Evolutionary conservation across 257 asterid species (phyloP).

Genomic region (Solanum chmielewskii): DNA sequence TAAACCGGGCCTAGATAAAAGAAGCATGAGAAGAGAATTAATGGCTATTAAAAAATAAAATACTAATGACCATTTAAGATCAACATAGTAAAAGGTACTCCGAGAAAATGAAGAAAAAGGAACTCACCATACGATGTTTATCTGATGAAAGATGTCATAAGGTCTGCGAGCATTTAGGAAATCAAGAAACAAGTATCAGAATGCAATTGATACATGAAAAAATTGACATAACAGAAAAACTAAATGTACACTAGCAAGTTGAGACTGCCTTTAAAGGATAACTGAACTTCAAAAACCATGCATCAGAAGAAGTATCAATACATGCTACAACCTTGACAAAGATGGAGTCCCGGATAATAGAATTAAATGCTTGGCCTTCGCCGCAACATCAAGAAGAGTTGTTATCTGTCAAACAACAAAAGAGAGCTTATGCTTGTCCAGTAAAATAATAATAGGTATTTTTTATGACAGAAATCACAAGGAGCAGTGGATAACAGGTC

Average conservation of each 20-base stretch:
- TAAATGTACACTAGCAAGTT: neutral
- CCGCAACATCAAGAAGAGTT: conserved; percentile 59
- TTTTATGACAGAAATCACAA: neutral
- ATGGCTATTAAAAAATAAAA: neutral
- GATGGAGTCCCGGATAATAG: conserved; percentile 98
- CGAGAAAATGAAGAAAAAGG: neutral
- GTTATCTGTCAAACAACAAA: conserved; percentile 34
- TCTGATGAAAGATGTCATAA: conserved; percentile 93
- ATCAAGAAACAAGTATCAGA: conserved; percentile 19
- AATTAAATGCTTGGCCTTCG: conserved; percentile 72
- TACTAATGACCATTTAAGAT: neutral
- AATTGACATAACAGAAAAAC: neutral
- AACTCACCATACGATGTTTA: conserved; percentile 84
- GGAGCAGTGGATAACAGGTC: neutral
- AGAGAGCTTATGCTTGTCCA: neutral
- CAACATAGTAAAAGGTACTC: neutral
- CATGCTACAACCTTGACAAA: conserved; percentile 69
- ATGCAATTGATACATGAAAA: conserved; percentile 2
- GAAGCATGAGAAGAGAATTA: neutral
- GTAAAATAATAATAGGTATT: neutral
- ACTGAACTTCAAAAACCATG: neutral
- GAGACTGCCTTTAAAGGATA: neutral
- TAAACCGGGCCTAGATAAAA: conserved; percentile 78
- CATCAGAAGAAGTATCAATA: neutral
- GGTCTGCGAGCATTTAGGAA: conserved; percentile 92